Base-by-base conservation (phyloP, 192 early-diverging fungal genomes). In the Spinellus fusiger region DNA sequence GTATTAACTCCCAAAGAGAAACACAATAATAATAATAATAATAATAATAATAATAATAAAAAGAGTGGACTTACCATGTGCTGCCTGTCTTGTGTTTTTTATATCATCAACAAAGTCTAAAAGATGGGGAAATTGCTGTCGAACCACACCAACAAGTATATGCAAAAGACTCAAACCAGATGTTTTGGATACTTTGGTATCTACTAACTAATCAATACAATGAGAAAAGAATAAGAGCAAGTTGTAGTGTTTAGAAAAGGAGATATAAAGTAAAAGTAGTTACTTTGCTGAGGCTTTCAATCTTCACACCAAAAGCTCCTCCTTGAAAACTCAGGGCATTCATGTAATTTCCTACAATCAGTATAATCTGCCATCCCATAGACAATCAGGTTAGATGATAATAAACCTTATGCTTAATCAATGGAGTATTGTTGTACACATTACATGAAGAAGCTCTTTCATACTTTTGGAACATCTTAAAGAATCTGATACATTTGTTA, bases 291-390 rank as follows among this genome's bases (percentile, higher is more conserved):
- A 92, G 81, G 78, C 88, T 89, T 15, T 80, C 70, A 56, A 92
- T 89, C 63, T 82, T 86, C 56, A 90, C 84, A 10, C 91, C 91
- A 76, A 86, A 91, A 0, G 91, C 91, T 9, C 88, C 89, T 20
- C 91, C 91, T 44, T 89, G 85, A 63, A 85, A 78, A 4, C 85
- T 80, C 0, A 74, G 72, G 0, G 83, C 84, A 61, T 92, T 92
- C 90, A 92, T 92, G 69, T 81, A 92, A 72, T 92, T 92, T 40
- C 90, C 90, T 20, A 92, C 71, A 22, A 86, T 78, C 33, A 92
- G 71, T 49, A 90, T 86, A 25, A 90, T 34, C 76, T 77, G 40
- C n/a, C 0, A 55, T 3, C 10, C 1, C 25, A 57, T 20, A 4
- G 15, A 28, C 10, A 50, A 35, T 0, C 20, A 61, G 6, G 9